Evolutionary conservation across 306 rosid genomes (phyloP), one percentile per base, ranked within the genome.

Genomic region (Casuarina glauca): DNA sequence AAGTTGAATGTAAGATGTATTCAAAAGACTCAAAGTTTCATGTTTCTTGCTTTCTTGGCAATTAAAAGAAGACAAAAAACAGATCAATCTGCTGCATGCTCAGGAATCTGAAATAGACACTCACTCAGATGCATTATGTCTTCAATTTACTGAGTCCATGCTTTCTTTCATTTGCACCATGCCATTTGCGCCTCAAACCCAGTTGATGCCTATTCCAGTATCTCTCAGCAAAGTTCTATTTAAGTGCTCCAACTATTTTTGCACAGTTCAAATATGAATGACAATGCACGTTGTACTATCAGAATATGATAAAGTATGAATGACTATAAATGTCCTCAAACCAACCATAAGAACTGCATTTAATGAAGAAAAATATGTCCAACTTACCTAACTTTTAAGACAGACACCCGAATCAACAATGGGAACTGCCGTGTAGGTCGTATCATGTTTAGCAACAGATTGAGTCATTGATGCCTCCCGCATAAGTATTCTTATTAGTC

Each of bases 211-310:
- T 35, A 5, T 12, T 6, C 69, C 69, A 54, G 1, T 48, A 48
- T 35, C 70, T 58, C 11, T 36, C 17, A 4, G 17, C 9, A 16
- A 38, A 9, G 42, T 50, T 43, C 54, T 32, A 42, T 19, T 19
- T 3, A 69, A 51, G 26, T 50, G 43, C 48, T 62, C 53, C 66
- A 62, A 70, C 49, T 16, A 38, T 79, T 35, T 44, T 61, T 60
- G 72, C 72, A 53, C 26, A 45, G 78, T 70, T 70, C 74, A 48
- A 70, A 38, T 13, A 20, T 42, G 7, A 8, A 60, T 36, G 38
- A 41, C 19, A 39, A 72, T 20, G 58, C 13, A 51, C 35, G 11
- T 9, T 52, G 9, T 66, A 38, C 66, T 48, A 9, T 32, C 51
- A 5, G 44, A 51, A 9, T 10, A 51, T 10, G 15, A 38, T 36